phyloP scores from a whole-genome alignment of 2,329 filamentous ascomycete species.

The Tolypocladium guangdongense region DNA sequence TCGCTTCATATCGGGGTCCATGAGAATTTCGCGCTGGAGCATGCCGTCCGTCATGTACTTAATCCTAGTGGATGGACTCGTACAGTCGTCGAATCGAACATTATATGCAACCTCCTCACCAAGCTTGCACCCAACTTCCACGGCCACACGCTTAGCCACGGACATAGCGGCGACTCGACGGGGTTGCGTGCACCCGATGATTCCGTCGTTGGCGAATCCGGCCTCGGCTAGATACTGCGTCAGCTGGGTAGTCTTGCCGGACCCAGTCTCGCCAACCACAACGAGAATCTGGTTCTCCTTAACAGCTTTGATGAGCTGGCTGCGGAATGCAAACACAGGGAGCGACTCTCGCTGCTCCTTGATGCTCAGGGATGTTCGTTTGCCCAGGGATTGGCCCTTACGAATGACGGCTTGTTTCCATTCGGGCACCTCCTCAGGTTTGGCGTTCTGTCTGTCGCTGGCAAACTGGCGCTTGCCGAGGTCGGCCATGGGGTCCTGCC shows the following conservation, averaged over 20 bases:
- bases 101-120: constrained; percentile 94
- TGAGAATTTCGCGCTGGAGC: constrained; percentile 86
- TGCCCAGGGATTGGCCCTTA: constrained; percentile 72
- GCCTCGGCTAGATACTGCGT: constrained; percentile 92
- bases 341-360: constrained; percentile 87
- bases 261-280: constrained; percentile 94
- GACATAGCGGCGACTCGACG: constrained; percentile 96
- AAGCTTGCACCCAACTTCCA: constrained; percentile 85
- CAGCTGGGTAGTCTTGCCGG: constrained; percentile 92
- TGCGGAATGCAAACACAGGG: constrained; percentile 81
- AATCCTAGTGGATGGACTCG: constrained; percentile 80
- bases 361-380: constrained; percentile 81
- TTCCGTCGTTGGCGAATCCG: constrained; percentile 75
- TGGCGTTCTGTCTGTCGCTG: constrained; percentile 60
- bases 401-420: constrained; percentile 81
- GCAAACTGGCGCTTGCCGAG: constrained; percentile 83
- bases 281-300: constrained; percentile 83
- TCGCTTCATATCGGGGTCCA: constrained; percentile 77
- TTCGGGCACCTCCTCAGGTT: constrained; percentile 66
- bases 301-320: constrained; percentile 79
- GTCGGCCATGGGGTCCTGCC: constrained; percentile 93
- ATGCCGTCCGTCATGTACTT: constrained; percentile 99
- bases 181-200: constrained; percentile 94
- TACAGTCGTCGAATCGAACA: constrained; percentile 94
- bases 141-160: constrained; percentile 89